phyloP scores from a whole-genome alignment of 495 filamentous ascomycete species.

The Hypoxylon lenormandii region DNA sequence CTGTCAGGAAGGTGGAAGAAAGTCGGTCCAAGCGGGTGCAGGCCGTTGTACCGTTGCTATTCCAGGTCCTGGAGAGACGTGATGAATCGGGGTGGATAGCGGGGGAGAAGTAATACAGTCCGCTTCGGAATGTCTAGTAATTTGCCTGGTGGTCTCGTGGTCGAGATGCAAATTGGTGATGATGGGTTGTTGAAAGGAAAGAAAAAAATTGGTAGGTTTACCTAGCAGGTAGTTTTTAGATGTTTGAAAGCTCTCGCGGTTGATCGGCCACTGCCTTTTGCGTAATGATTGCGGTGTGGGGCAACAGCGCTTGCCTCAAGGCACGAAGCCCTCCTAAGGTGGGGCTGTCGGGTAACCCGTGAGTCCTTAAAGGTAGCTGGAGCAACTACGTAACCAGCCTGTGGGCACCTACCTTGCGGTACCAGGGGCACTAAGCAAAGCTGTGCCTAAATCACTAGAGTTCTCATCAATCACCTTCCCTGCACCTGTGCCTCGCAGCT shows the following conservation, averaged over 20 bases:
- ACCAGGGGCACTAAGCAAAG: no score
- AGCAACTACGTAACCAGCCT: no score
- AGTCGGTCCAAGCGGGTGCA: slow-evolving; percentile 52
- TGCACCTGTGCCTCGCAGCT: no score
- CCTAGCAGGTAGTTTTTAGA: no score
- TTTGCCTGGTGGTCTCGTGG: slow-evolving; percentile 23
- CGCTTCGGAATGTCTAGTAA: slow-evolving; percentile 6
- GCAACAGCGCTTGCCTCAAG: slow-evolving; percentile 23
- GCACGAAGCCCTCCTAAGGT: slow-evolving; percentile 7
- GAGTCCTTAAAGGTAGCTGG: background rate
- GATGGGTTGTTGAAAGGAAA: slow-evolving; percentile 29
- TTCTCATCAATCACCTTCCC: no score
- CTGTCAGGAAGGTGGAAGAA: slow-evolving; percentile 35
- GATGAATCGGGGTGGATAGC: background rate
- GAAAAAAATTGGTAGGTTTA: slow-evolving; percentile 27
- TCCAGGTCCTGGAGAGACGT: slow-evolving; percentile 31
- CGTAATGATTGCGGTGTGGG: slow-evolving; percentile 43
- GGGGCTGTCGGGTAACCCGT: background rate
- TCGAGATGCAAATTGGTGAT: slow-evolving; percentile 29
- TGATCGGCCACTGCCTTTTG: slow-evolving; percentile 44
- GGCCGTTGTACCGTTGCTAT: slow-evolving; percentile 49
- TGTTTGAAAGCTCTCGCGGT: slow-evolving; percentile 46
- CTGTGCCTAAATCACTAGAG: no score
- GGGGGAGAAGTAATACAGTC: slow-evolving; percentile 9
- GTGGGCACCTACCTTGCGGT: no score